phyloP scores from a whole-genome alignment of 495 filamentous ascomycete genomes.

The Neurospora sp. region DNA sequence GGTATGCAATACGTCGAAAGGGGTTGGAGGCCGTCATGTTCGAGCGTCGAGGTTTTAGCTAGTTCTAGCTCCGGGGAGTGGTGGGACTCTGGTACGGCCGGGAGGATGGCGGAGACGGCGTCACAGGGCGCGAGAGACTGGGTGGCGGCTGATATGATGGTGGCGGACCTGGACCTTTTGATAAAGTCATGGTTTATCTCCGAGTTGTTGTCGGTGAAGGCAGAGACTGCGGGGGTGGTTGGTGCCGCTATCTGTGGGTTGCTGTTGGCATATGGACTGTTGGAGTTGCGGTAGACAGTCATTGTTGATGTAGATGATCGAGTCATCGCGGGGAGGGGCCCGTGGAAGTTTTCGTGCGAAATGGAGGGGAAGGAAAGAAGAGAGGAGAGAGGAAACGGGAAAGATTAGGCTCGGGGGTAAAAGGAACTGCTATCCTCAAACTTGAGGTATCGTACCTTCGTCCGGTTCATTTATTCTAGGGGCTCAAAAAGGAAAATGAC shows the following conservation, averaged over 20 bases:
- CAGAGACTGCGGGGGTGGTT: not conserved
- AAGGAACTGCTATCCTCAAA: not conserved
- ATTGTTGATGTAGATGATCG: not conserved
- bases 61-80: not conserved
- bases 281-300: not conserved
- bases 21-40: not conserved
- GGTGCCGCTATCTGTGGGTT: not conserved
- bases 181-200: not conserved
- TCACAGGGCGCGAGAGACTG: not conserved
- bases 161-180: not conserved
- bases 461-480: not conserved
- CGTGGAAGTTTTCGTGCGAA: not conserved
- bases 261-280: not conserved
- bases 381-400: not conserved
- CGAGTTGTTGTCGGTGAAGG: not conserved
- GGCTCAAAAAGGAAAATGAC: not conserved
- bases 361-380: not conserved
- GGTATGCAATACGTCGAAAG: not conserved
- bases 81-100: not conserved
- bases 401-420: not conserved
- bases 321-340: not conserved
- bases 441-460: not conserved
- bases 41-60: not conserved
- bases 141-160: not conserved
- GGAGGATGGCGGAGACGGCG: not conserved